These are phyloP conservation scores for Yamadazyma dushanensis DNA, from an alignment of 1,139 yeast species.

Conservation along the genomic window DNA sequence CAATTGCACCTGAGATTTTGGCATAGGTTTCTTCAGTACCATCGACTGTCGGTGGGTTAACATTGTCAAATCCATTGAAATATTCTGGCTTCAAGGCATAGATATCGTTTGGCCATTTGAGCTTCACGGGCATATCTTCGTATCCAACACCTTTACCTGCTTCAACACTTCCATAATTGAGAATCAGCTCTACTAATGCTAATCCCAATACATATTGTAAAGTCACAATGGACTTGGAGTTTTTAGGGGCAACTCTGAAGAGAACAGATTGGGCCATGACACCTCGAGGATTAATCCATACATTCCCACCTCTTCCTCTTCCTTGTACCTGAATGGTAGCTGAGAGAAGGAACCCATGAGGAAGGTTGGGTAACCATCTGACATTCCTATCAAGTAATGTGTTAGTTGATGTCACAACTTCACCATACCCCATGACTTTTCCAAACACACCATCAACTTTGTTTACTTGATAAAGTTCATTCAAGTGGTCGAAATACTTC, in stretches of 20 bases:
- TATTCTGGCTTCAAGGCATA: slow-evolving; percentile 71
- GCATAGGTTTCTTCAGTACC: slow-evolving; percentile 53
- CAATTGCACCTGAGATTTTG: slow-evolving; percentile 83
- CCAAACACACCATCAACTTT: slow-evolving; percentile 51
- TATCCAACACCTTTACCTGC: slow-evolving; percentile 54
- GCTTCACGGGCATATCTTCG: slow-evolving; percentile 70
- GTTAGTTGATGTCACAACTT: slow-evolving; percentile 87
- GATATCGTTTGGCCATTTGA: slow-evolving; percentile 98
- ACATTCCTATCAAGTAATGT: slow-evolving; percentile 76
- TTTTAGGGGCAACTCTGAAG: slow-evolving; percentile 48
- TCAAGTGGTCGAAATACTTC: slow-evolving; percentile 52
- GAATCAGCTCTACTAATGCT: slow-evolving; percentile 79
- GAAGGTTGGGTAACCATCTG: slow-evolving; percentile 54
- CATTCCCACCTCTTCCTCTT: slow-evolving; percentile 91
- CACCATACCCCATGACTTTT: slow-evolving; percentile 68
- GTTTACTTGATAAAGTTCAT: slow-evolving; percentile 21
- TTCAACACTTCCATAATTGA: slow-evolving; percentile 51
- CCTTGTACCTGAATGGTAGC: slow-evolving; percentile 90
- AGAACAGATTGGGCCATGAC: slow-evolving; percentile 81
- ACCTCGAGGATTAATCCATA: slow-evolving; percentile 94
- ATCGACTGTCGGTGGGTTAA: slow-evolving; percentile 36
- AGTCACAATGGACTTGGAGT: slow-evolving; percentile 57
- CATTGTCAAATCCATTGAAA: slow-evolving; percentile 27
- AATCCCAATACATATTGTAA: slow-evolving; percentile 83
- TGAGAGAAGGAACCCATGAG: slow-evolving; percentile 70